These are phyloP conservation scores for Neonectria ditissima DNA, from an alignment of 2,329 filamentous ascomycete species.

Conservation along the genomic window DNA sequence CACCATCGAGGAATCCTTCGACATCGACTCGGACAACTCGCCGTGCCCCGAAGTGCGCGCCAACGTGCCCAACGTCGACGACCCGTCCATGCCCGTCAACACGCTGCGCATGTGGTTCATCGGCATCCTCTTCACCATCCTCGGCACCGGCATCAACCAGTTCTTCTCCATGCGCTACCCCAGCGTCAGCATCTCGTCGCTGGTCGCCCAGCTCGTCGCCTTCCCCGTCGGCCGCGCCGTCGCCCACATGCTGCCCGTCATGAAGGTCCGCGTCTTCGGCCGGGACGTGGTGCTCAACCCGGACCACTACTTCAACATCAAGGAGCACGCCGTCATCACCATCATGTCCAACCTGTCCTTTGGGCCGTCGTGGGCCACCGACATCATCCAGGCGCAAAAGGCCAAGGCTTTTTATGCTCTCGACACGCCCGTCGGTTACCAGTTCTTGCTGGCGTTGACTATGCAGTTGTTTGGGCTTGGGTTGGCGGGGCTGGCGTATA, in stretches of 20 bases:
- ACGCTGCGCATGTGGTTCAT: conserved; percentile 59
- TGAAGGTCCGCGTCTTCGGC: conserved; percentile 38
- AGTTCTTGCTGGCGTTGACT: conserved; percentile 52
- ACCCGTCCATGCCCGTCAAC: conserved; percentile 37
- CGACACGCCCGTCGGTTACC: conserved; percentile 52
- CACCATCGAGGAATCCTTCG: conserved; percentile 25
- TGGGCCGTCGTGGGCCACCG: conserved; percentile 57
- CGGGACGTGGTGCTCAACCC: conserved; percentile 51
- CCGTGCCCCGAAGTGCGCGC: conserved; percentile 26
- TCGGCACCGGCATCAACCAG: conserved; percentile 60
- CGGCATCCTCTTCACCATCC: conserved; percentile 57
- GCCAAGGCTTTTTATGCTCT: conserved; percentile 53
- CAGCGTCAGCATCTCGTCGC: conserved; percentile 57
- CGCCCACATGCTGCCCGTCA: conserved; percentile 54
- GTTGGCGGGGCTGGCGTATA: conserved; percentile 51
- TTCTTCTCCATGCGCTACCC: conserved; percentile 62
- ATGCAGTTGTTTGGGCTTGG: conserved; percentile 55
- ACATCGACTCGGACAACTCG: conserved; percentile 32
- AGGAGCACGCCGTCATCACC: conserved; percentile 59
- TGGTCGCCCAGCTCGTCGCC: conserved; percentile 59
- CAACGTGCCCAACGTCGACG: conserved; percentile 23
- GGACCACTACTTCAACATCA: conserved; percentile 58
- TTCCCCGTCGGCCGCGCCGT: conserved; percentile 56
- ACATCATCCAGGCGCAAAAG: conserved; percentile 56
- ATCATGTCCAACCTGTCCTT: conserved; percentile 64